Conservation (phyloP, 345 rosid species). For the Populus deltoides region DNA sequence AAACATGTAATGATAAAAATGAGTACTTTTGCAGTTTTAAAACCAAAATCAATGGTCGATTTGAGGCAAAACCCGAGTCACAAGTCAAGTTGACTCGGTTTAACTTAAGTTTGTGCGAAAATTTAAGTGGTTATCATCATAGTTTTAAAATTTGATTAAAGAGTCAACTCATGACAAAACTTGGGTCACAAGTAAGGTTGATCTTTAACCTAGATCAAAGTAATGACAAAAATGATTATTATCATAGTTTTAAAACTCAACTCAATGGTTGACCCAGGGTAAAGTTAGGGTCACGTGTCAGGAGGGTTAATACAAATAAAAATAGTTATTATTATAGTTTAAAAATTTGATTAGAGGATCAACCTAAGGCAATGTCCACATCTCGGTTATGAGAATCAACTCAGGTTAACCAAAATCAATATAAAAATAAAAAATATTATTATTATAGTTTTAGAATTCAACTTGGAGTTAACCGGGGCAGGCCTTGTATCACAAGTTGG, state of each 20-base stretch:
- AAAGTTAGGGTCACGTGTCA: rapidly evolving
- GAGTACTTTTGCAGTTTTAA: rapidly evolving
- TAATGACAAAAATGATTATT: no score
- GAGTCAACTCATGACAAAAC: no score
- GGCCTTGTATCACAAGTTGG: rapidly evolving
- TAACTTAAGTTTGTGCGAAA: no score
- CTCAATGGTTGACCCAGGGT: rapidly evolving
- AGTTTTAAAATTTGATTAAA: no score
- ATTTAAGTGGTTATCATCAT: no score
- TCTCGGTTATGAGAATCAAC: no score
- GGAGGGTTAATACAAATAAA: no score
- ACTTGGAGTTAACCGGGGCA: rapidly evolving
- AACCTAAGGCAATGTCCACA: rapidly evolving
- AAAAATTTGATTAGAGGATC: rapidly evolving
- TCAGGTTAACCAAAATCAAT: rapidly evolving
- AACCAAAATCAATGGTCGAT: rapidly evolving
- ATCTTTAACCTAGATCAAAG: rapidly evolving
- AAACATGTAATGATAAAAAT: no score
- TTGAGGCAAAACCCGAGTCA: rapidly evolving
- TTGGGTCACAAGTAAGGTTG: rapidly evolving
- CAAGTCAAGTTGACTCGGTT: rapidly evolving
- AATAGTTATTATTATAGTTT: no score
- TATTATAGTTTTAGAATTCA: no score
- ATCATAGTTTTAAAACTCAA: no score
- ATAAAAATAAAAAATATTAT: no score